These are phyloP conservation scores for Paragyromitra xinjiangensis DNA, from an alignment of 495 filamentous ascomycete genomes.

Conservation along the genomic window DNA sequence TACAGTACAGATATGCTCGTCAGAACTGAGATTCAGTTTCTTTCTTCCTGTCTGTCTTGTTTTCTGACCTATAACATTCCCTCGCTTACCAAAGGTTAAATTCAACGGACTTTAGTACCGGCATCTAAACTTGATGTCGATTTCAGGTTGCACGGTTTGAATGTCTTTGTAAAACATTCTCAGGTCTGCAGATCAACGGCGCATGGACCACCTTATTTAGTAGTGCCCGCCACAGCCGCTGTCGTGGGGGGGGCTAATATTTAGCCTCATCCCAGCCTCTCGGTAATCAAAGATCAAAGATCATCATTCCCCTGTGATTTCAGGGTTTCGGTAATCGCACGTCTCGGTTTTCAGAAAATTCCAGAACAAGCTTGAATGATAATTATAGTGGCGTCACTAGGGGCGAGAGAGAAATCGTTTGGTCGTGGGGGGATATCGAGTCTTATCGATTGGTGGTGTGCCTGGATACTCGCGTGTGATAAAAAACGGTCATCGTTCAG, in stretches of 20 bases:
- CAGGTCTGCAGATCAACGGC: constrained; percentile 24
- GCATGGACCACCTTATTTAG: constrained; percentile 30
- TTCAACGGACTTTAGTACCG: background rate
- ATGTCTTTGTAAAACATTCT: constrained; percentile 25
- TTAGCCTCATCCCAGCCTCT: background rate
- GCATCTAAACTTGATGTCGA: constrained; percentile 5
- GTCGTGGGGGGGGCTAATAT: background rate
- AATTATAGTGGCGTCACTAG: background rate
- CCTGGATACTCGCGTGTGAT: background rate
- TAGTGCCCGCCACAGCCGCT: constrained; percentile 1
- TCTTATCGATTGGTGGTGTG: constrained; percentile 25
- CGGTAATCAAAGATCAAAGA: background rate
- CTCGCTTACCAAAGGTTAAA: background rate
- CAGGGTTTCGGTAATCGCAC: background rate
- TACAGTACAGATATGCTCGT: background rate
- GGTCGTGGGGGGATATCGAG: constrained; percentile 6
- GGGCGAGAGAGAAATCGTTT: background rate
- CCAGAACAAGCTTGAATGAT: constrained; percentile 11
- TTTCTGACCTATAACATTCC: background rate
- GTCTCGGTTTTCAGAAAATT: constrained; percentile 13
- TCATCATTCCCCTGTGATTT: background rate
- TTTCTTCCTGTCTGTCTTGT: background rate
- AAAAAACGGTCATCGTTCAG: too few relatives aligned
- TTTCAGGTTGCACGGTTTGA: constrained; percentile 19
- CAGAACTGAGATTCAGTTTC: background rate